Evolutionary conservation across 148 eudicot genomes (phyloP).

Genomic region (Rhododendron henanense): DNA sequence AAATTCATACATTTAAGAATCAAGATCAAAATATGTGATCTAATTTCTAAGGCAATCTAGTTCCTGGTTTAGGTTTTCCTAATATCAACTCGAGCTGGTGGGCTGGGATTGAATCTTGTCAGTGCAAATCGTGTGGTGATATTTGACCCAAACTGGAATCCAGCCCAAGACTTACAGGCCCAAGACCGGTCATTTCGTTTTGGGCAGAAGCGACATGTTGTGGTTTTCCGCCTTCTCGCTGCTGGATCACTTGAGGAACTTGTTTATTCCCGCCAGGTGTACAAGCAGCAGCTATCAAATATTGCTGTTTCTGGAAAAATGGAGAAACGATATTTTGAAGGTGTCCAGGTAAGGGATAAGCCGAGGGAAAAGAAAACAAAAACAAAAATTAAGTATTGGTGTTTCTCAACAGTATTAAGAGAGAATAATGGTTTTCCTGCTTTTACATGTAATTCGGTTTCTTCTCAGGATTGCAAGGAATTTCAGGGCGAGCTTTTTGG

Average conservation of each 20-base stretch:
- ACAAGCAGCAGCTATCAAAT: slow-evolving; percentile 91
- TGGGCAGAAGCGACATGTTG: slow-evolving; percentile 93
- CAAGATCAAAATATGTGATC: not conserved
- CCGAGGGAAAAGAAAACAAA: not conserved
- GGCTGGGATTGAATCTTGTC: slow-evolving; percentile 12
- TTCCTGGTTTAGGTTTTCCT: slow-evolving; percentile 5
- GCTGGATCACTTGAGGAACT: slow-evolving; percentile 99
- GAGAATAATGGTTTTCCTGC: not conserved
- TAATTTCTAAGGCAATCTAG: not conserved
- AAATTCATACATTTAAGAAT: not conserved
- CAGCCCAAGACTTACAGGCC: slow-evolving; percentile 68
- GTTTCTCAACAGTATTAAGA: not conserved
- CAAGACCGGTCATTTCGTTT: slow-evolving; percentile 95
- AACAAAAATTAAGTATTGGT: not conserved
- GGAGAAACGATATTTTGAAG: slow-evolving; percentile 95
- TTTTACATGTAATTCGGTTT: slow-evolving; percentile 4
- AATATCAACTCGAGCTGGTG: slow-evolving; percentile 13
- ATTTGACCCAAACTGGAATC: slow-evolving; percentile 12
- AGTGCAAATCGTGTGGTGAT: slow-evolving; percentile 9
- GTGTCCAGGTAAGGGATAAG: slow-evolving; percentile 67
- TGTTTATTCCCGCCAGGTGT: slow-evolving; percentile 84
- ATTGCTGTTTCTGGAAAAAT: slow-evolving; percentile 91
- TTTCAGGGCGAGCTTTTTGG: slow-evolving; percentile 97
- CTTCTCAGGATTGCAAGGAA: slow-evolving; percentile 74
- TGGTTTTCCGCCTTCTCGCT: slow-evolving; percentile 89